Evolutionary conservation across 495 filamentous ascomycete genomes (phyloP), one percentile per base, ranked within the genome.

Genomic region (Bacidia gigantensis): DNA sequence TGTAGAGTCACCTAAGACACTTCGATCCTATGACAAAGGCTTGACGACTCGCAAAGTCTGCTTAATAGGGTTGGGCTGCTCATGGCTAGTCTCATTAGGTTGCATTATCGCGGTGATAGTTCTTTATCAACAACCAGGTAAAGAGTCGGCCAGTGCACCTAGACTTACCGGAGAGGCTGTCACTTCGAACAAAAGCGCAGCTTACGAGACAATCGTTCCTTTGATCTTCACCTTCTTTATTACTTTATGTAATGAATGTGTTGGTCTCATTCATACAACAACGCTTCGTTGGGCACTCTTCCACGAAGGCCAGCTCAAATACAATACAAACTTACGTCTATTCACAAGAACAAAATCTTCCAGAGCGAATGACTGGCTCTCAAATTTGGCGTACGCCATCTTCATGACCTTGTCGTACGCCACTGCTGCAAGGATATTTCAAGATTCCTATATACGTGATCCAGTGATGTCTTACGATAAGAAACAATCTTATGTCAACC

Each of bases 291-390:
- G 70, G 70, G 55, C 68, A 2, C 59, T 73, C 11, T 66, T 65
- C 32, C 62, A 59, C 26, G 70, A 73, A 46, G 59, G 58, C 14
- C 62, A 63, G n/a, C 61, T 73, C 21, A 57, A 62, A 9, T 66
- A 61, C 64, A 72, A 70, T 58, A 68, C 70, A 9, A 73, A 72
- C 50, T 58, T 71, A 9, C 64, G 70, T 9, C 62, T 73, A 1
- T 59, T 69, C 39, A 65, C 63, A 29, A 61, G 56, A 23, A 53
- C 63, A 17, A 11, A 32, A 9, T 7, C n/a, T 11, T 14, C 20
- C 17, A 21, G 17, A 10, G n/a, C 49, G 3, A 52, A 45, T 18
- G 10, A 2, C 11, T 52, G 50, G 50, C 26, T 11, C n/a, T 24
- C 22, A 24, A 52, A 52, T 17, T 20, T 45, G 0, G 11, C 26